These are phyloP conservation scores for Piloderma croceum DNA, from an alignment of 768 basidiomycete genomes.

Conservation along the genomic window DNA sequence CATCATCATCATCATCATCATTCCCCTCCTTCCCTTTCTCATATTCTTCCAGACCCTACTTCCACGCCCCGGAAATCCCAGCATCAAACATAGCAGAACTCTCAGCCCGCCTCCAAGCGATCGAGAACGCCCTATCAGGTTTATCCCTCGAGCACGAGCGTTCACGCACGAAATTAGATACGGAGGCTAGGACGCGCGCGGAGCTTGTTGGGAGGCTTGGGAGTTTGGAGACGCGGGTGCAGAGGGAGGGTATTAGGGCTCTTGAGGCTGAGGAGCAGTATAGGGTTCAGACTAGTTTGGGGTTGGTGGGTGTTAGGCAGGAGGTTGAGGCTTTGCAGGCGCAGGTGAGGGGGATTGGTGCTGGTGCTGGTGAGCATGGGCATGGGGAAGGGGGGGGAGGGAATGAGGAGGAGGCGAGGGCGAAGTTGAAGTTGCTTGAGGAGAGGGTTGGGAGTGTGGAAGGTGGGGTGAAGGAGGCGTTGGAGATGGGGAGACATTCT, in stretches of 20 bases:
- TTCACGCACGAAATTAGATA: slow-evolving; percentile 45
- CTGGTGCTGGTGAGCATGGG: slow-evolving; percentile 23
- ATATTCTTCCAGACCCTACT: slow-evolving; percentile 31
- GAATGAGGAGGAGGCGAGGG: slow-evolving; percentile 54
- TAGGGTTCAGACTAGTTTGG: slow-evolving; percentile 38
- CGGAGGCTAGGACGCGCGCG: slow-evolving; percentile 42
- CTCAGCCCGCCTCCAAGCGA: slow-evolving; percentile 50
- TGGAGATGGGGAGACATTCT: slow-evolving; percentile 56
- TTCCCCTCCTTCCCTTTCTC: too few species aligned
- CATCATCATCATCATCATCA: too few species aligned
- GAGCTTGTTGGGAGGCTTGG: slow-evolving; percentile 53
- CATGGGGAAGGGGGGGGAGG: slow-evolving; percentile 11
- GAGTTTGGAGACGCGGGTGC: slow-evolving; percentile 47
- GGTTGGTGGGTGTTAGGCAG: slow-evolving; percentile 44
- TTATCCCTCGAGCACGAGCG: slow-evolving; percentile 54
- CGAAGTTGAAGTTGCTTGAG: slow-evolving; percentile 51
- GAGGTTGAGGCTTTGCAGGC: slow-evolving; percentile 52
- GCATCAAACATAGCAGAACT: slow-evolving; percentile 65
- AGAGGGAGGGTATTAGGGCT: slow-evolving; percentile 38
- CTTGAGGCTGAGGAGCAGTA: slow-evolving; percentile 50
- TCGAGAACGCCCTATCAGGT: slow-evolving; percentile 59
- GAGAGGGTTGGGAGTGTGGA: slow-evolving; percentile 58
- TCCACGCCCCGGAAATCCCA: slow-evolving; percentile 51
- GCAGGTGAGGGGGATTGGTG: slow-evolving; percentile 28
- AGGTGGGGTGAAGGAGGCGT: slow-evolving; percentile 60